Percentiles rank a stretch among this genome's conserved stretches.
These are phyloP conservation scores for Sphaceloma murrayae DNA, from an alignment of 2,329 filamentous ascomycete species.

Conservation along the genomic window DNA sequence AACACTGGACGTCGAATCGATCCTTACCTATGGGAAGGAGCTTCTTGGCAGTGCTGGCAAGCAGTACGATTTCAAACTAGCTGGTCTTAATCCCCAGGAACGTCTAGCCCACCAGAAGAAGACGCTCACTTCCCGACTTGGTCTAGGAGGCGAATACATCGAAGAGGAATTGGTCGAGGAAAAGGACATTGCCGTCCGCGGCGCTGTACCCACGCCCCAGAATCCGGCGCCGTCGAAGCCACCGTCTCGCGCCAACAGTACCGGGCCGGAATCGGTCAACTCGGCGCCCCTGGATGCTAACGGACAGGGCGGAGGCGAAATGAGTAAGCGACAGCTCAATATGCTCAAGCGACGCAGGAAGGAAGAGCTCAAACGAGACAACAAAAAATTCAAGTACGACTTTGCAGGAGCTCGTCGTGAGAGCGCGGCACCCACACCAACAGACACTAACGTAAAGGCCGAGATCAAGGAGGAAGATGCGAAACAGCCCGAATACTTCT, in stretches of 20 bases:
- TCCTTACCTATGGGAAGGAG: constrained; percentile 75
- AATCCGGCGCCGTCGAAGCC: constrained; percentile 46
- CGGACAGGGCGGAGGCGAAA: constrained; percentile 52
- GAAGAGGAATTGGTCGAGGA: constrained; percentile 72
- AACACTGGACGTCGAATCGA: constrained; percentile 64
- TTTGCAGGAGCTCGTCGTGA: constrained; percentile 53
- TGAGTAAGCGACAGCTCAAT: constrained; percentile 91
- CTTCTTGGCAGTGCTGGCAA: constrained; percentile 72
- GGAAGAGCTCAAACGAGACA: constrained; percentile 75
- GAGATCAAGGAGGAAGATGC: constrained; percentile 51
- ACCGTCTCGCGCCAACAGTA: constrained; percentile 36
- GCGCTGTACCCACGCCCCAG: constrained; percentile 28
- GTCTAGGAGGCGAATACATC: constrained; percentile 71
- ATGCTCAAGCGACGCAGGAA: constrained; percentile 91
- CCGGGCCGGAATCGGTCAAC: constrained; percentile 32
- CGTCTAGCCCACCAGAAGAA: constrained; percentile 84
- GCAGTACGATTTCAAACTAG: constrained; percentile 75
- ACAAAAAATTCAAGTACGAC: constrained; percentile 71
- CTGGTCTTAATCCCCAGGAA: constrained; percentile 68
- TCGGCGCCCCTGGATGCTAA: constrained; percentile 33
- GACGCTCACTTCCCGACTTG: constrained; percentile 70
- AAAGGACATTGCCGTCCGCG: constrained; percentile 47
- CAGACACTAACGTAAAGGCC: constrained; percentile 48
- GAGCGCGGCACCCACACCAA: constrained; percentile 46
- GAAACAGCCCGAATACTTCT: constrained; percentile 69